Percentiles rank a stretch among this genome's conserved stretches.
Evolutionary conservation across 2,329 filamentous ascomycete species (phyloP).

Genomic region (Xylaria sp.): DNA sequence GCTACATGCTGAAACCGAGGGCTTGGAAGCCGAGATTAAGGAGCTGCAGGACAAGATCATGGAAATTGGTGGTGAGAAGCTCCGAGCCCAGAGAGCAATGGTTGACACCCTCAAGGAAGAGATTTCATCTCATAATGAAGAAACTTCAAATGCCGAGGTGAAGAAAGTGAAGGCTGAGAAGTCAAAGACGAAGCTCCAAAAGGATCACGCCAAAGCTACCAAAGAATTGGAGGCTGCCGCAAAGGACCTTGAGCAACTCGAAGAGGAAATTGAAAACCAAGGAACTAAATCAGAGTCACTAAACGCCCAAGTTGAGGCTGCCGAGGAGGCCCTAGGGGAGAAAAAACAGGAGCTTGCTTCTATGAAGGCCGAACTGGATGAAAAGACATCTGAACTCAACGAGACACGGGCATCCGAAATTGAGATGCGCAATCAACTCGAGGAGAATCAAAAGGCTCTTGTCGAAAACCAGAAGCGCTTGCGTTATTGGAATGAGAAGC

Average conservation of each 20-base stretch:
- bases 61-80: slow-evolving; percentile 94
- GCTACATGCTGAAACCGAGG: slow-evolving; percentile 85
- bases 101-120: slow-evolving; percentile 90
- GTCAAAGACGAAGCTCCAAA: slow-evolving; percentile 85
- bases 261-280: slow-evolving; percentile 82
- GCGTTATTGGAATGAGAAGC: slow-evolving; percentile 89
- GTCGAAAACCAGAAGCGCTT: slow-evolving; percentile 85
- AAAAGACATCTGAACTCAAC: slow-evolving; percentile 86
- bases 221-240: slow-evolving; percentile 79
- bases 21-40: slow-evolving; percentile 93
- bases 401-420: slow-evolving; percentile 90
- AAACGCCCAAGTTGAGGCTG: slow-evolving; percentile 79
- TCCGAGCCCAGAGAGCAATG: slow-evolving; percentile 88
- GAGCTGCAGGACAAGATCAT: slow-evolving; percentile 95
- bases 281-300: slow-evolving; percentile 78
- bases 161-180: slow-evolving; percentile 94
- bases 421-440: slow-evolving; percentile 97
- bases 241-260: slow-evolving; percentile 79
- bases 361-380: slow-evolving; percentile 86
- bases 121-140: slow-evolving; percentile 81
- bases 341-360: slow-evolving; percentile 84
- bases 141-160: slow-evolving; percentile 86
- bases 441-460: slow-evolving; percentile 92
- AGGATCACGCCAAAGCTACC: slow-evolving; percentile 79
- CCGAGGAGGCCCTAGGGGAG: slow-evolving; percentile 77